Evolutionary conservation across 306 rosid species (phyloP).

Genomic region (Gynostemma pentaphyllum): DNA sequence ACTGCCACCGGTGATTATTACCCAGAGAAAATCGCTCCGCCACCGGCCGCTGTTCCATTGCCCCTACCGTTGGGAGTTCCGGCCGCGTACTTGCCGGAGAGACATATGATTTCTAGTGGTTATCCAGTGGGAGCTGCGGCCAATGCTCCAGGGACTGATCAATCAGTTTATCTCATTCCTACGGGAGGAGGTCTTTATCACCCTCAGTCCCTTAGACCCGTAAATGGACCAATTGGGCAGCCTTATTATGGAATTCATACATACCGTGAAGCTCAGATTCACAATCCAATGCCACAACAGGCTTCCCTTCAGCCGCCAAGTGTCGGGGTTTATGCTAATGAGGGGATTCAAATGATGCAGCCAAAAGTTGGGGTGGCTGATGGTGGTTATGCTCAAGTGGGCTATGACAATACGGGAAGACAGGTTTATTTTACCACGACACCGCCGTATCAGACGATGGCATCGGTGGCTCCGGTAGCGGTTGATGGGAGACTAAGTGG

Average conservation of each 20-base stretch:
- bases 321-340: conserved; percentile 20
- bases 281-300: conserved; percentile 25
- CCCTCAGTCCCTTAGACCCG: conserved; percentile 33
- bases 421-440: conserved; percentile 35
- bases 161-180: conserved; percentile 48
- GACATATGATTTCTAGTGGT: conserved; percentile 33
- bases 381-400: conserved; percentile 36
- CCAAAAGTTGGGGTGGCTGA: conserved; percentile 19
- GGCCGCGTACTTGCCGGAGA: conserved; percentile 31
- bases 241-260: conserved; percentile 40
- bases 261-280: conserved; percentile 21
- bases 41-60: conserved; percentile 20
- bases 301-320: conserved; percentile 17
- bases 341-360: conserved; percentile 20
- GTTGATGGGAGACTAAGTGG: conserved; percentile 30
- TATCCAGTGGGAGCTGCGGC: conserved; percentile 22
- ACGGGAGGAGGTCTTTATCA: conserved; percentile 51
- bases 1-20: conserved; percentile 28
- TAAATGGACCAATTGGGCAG: conserved; percentile 40
- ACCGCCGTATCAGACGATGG: conserved; percentile 25
- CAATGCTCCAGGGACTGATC: conserved; percentile 27
- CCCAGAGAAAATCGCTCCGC: conserved; percentile 27
- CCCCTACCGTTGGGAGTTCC: conserved; percentile 24
- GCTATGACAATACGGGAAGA: conserved; percentile 34
- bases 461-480: conserved; percentile 20